Percentiles rank a stretch among this genome's conserved stretches.
phyloP scores from a whole-genome alignment of 2,329 filamentous ascomycete genomes.

The Coniochaeta sp. region DNA sequence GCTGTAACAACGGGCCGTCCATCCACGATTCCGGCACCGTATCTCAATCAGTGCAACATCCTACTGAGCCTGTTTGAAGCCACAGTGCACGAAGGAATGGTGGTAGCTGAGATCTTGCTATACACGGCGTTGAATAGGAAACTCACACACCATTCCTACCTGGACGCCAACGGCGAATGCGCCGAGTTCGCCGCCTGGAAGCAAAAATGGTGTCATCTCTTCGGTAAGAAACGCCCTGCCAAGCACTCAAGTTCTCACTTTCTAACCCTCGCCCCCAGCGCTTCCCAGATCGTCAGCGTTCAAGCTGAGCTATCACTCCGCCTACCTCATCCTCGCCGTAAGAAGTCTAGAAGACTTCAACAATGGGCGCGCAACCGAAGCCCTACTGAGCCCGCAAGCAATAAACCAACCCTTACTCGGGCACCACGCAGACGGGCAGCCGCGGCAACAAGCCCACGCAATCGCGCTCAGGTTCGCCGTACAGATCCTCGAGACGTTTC shows the following conservation, averaged over 20 bases:
- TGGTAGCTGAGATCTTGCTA: conserved; percentile 2
- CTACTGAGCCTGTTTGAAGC: conserved; percentile 1
- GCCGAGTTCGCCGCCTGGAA: conserved; percentile 1
- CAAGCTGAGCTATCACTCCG: conserved; percentile 3
- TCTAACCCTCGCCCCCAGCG: not conserved
- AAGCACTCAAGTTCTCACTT: not conserved
- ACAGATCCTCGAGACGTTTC: conserved; percentile 3
- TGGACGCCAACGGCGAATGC: conserved; percentile 2
- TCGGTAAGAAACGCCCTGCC: not conserved
- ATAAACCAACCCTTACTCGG: not conserved
- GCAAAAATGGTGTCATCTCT: conserved; percentile 1
- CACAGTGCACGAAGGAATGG: conserved; percentile 2
- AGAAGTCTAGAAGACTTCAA: conserved; percentile 2
- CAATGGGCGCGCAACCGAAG: not conserved
- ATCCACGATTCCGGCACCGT: not conserved
- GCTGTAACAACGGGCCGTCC: conserved; percentile 1
- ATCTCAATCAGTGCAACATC: conserved; percentile 4
- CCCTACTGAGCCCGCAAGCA: not conserved
- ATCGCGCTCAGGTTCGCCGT: not conserved
- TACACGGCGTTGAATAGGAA: conserved; percentile 2
- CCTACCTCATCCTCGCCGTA: conserved; percentile 4
- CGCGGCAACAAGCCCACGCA: not conserved
- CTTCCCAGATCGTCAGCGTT: not conserved
- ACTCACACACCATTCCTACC: conserved; percentile 2
- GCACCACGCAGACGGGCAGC: not conserved